Percentiles rank a stretch among this genome's conserved stretches.
Conservation (phyloP, 2,329 filamentous ascomycete genomes). For the Tolypocladium guangdongense region DNA sequence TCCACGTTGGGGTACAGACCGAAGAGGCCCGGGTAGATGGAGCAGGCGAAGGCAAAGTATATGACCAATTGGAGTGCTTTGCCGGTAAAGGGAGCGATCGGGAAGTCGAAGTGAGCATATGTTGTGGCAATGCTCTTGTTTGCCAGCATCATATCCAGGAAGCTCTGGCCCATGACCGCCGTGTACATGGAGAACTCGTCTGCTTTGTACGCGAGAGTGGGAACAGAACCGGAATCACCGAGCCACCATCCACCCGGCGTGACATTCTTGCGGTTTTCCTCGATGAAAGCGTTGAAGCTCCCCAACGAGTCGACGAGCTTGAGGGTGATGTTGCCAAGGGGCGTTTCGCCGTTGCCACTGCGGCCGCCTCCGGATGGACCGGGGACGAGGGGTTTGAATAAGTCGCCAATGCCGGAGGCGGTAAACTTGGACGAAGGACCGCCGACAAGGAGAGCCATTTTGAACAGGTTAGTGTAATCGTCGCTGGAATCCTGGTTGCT, state of each 20-base stretch:
- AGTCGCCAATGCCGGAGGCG: slow-evolving; percentile 11
- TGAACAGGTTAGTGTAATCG: slow-evolving; percentile 10
- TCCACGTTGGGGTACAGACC: slow-evolving; percentile 82
- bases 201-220: slow-evolving; percentile 62
- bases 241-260: slow-evolving; percentile 68
- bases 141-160: slow-evolving; percentile 52
- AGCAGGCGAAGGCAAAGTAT: slow-evolving; percentile 71
- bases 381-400: slow-evolving; percentile 32
- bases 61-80: slow-evolving; percentile 70
- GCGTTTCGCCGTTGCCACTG: background rate
- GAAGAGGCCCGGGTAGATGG: slow-evolving; percentile 76
- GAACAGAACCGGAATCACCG: slow-evolving; percentile 45
- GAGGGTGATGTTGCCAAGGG: slow-evolving; percentile 9
- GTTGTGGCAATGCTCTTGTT: slow-evolving; percentile 59
- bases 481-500: slow-evolving; percentile 23
- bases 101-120: slow-evolving; percentile 66
- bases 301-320: slow-evolving; percentile 50
- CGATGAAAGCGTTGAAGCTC: slow-evolving; percentile 58
- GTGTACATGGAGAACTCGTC: slow-evolving; percentile 46
- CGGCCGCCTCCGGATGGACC: slow-evolving; percentile 8
- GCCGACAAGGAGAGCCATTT: slow-evolving; percentile 8
- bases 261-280: slow-evolving; percentile 51
- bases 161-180: slow-evolving; percentile 50
- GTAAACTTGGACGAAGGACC: slow-evolving; percentile 28
- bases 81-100: slow-evolving; percentile 57